phyloP scores from a whole-genome alignment of 345 rosid species.

The Linum tenue region DNA sequence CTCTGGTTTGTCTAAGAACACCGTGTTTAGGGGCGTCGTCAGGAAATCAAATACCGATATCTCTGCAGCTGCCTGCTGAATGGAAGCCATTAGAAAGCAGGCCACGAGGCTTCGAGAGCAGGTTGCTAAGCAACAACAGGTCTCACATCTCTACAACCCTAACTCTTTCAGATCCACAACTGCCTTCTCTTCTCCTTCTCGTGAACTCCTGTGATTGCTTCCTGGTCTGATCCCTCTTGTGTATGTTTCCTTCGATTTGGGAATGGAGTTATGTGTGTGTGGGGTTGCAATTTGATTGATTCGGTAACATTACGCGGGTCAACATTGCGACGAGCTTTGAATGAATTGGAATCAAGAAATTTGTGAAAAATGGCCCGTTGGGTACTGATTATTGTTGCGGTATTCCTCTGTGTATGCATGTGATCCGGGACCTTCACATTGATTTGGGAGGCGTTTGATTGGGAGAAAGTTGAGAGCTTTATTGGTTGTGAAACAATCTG shows the following conservation, averaged over 20 bases:
- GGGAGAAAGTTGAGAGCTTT: neutral
- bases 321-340: neutral
- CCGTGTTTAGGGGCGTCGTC: conserved; percentile 4
- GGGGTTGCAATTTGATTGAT: conserved; percentile 3
- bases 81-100: conserved; percentile 92
- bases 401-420: neutral
- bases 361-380: neutral
- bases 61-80: conserved; percentile 19
- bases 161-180: conserved; percentile 1
- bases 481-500: neutral
- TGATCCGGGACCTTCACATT: neutral
- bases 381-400: neutral
- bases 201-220: neutral
- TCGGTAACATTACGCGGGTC: neutral
- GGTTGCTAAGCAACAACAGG: conserved; percentile 97
- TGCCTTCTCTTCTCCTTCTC: conserved; percentile 19
- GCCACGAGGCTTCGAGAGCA: conserved; percentile 90
- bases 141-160: conserved; percentile 18
- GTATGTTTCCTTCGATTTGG: neutral
- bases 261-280: neutral
- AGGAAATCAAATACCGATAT: neutral
- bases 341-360: neutral
- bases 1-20: neutral
- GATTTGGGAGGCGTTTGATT: neutral
- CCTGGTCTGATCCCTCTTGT: neutral